Evolutionary conservation across 768 basidiomycete genomes (phyloP).

Genomic region (Tulasnella calospora): DNA sequence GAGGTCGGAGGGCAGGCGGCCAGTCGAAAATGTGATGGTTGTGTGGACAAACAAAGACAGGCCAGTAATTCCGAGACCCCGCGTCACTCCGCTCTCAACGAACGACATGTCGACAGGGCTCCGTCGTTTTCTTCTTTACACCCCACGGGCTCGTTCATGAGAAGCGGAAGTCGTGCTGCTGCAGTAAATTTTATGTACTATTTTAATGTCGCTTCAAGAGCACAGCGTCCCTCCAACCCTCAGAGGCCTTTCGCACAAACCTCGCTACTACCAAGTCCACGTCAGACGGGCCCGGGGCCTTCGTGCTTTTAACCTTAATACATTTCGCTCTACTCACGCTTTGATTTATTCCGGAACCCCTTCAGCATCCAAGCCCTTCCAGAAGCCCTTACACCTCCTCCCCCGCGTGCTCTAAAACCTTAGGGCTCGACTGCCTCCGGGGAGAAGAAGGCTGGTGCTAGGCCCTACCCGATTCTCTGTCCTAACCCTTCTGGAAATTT

Average conservation of each 20-base stretch:
- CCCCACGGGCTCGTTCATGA: conserved; percentile 3
- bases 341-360: neutral
- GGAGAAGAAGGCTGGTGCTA: conserved; percentile 5
- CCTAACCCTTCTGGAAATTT: neutral
- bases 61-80: conserved; percentile 4
- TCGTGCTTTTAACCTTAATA: neutral
- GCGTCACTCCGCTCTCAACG: neutral
- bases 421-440: neutral
- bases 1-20: neutral
- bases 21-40: neutral
- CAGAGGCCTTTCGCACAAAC: neutral
- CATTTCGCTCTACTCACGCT: neutral
- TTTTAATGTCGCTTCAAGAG: neutral
- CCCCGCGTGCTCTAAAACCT: conserved; percentile 11
- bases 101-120: neutral
- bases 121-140: neutral
- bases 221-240: neutral
- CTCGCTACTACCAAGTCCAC: conserved; percentile 9
- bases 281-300: conserved; percentile 8
- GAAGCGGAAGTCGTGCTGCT: neutral
- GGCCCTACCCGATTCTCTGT: conserved; percentile 1
- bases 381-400: neutral
- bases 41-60: conserved; percentile 2
- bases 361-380: neutral
- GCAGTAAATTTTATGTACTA: neutral